Evolutionary conservation across 2,329 filamentous ascomycete species (phyloP), one percentile per base, ranked within the genome.

Genomic region (Fusarium sp.): DNA sequence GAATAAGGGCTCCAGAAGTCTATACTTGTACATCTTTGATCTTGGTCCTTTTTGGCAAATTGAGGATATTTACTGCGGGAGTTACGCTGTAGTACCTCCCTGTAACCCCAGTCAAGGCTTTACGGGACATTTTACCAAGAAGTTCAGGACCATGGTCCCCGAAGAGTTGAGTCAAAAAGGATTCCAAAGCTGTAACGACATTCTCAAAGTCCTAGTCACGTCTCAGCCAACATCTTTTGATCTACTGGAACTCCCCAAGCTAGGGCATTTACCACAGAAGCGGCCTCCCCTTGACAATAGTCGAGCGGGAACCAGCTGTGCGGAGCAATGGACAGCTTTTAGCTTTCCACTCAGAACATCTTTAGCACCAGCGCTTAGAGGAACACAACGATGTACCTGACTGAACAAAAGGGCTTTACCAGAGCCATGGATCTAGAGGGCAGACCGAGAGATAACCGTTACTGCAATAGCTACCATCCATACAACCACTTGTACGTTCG

Each of bases 191-290:
- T 70, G 63, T 3, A 16, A 50, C 3, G 67, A 70, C 21, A 41
- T 54, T 3, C 23, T 70, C 10, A 70, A 70, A 18, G 41, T 70
- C 1, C 13, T 70, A 12, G 38, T 70, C 2, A 70, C 68, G 1
- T 57, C 67, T 8, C 63, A 62, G 3, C 66, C 67, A 4, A 70
- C 63, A 3, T 68, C 58, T 10, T 70, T 70, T 39, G 37, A 50
- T 7, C 8, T 56, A 3, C 24, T 70, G 10, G 63, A 57, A 11
- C 39, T 70, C 5, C 56, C 63, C 3, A 57, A 62, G 8, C 20
- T 70, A 10, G 48, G 57, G 2, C 8, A 47, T 3, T 21, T 13
- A 16, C 29, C 43, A 0, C 35, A 33, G 35, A 65, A 53, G n/a
- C 15, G 20, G 11, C 21, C 23, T 12, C 37, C 23, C 5, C 3